Evolutionary conservation across 179 eudicot genomes (phyloP).

Genomic region (Drosera spatulata): DNA sequence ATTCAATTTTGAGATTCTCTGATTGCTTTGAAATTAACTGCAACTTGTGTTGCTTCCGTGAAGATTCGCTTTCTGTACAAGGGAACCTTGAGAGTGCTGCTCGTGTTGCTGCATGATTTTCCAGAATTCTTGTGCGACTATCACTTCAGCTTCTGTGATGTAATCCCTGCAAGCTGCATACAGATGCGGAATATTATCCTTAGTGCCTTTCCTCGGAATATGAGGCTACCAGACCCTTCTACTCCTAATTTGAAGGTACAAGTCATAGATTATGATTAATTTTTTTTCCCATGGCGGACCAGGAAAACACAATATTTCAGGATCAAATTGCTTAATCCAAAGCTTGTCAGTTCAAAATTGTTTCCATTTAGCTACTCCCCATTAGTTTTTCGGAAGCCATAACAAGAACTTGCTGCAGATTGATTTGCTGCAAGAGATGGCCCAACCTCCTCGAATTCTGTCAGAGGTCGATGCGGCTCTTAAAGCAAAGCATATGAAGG

Average conservation of each 20-base stretch:
- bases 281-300: no score
- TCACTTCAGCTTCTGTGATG: slow-evolving; percentile 98
- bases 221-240: slow-evolving; percentile 98
- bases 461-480: slow-evolving; percentile 84
- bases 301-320: no score
- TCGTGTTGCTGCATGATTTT: slow-evolving; percentile 93
- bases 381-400: no score
- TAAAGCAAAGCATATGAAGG: slow-evolving; percentile 79
- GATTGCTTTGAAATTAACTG: slow-evolving; percentile 1
- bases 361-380: no score
- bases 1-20: background rate
- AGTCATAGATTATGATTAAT: no score
- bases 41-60: slow-evolving; percentile 9
- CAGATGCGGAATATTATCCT: slow-evolving; percentile 97
- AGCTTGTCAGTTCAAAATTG: no score
- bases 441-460: slow-evolving; percentile 80
- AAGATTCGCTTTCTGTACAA: slow-evolving; percentile 88
- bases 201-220: slow-evolving; percentile 93
- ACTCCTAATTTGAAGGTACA: slow-evolving; percentile 91
- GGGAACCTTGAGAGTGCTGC: slow-evolving; percentile 86
- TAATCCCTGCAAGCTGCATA: slow-evolving; percentile 95
- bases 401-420: slow-evolving; percentile 29
- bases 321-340: no score
- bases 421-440: slow-evolving; percentile 82
- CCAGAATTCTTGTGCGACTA: slow-evolving; percentile 94